These are phyloP conservation scores for Phytophthora megakarya DNA, from an alignment of 352 stramenopile genomes.

Conservation along the genomic window DNA sequence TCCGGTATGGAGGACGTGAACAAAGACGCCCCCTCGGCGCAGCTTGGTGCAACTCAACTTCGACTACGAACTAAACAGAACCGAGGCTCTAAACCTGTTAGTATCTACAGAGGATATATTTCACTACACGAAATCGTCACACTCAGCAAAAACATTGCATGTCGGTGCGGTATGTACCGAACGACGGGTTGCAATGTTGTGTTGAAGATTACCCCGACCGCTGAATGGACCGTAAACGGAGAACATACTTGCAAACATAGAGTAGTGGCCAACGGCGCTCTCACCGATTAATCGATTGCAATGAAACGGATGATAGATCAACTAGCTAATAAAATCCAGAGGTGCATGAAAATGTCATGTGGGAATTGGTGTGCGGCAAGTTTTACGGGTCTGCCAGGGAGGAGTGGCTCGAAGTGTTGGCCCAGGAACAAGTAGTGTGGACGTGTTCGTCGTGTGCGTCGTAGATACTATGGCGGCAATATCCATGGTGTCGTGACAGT, in stretches of 20 bases:
- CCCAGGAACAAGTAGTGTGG: background rate
- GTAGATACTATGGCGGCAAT: background rate
- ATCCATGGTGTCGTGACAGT: background rate
- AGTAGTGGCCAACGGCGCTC: background rate
- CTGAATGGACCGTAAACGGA: too few relatives aligned
- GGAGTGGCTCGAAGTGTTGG: background rate
- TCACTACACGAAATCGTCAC: background rate
- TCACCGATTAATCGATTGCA: background rate
- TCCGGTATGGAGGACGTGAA: too few relatives aligned
- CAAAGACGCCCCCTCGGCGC: too few relatives aligned
- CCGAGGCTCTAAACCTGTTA: background rate
- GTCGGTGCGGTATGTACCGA: background rate
- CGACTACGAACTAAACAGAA: background rate
- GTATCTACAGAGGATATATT: background rate
- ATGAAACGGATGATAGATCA: background rate
- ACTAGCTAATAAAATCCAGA: background rate
- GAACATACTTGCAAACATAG: background rate
- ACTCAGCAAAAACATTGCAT: background rate
- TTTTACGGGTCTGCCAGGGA: background rate
- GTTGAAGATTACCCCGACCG: background rate
- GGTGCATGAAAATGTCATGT: background rate
- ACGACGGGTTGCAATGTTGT: background rate
- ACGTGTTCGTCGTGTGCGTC: background rate
- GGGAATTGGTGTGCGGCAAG: background rate
- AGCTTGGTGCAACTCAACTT: too few relatives aligned